Evolutionary conservation across 164 flowering plant genomes (phyloP), one percentile per base, ranked within the genome.

Genomic region (Piper longum): DNA sequence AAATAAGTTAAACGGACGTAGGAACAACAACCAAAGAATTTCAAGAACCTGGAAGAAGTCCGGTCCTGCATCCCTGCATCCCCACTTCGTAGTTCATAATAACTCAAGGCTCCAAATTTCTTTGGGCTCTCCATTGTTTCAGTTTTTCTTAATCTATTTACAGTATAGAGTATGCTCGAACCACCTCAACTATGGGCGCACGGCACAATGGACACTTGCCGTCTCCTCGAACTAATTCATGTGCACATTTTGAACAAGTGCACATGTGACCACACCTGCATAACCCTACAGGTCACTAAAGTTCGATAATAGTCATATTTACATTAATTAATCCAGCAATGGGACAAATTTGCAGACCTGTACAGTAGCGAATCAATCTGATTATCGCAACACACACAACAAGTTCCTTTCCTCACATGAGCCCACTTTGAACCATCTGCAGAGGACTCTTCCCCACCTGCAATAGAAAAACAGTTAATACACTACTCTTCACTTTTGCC

Each of bases 191-290:
- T 41, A 85, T 83, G 2, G 96, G 96, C 56, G 96, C 98, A 41
- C 75, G 78, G 70, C 98, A 92, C 87, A 92, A 77, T n/a, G 98
- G 98, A 68, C 98, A 92, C 71, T 86, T 92, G 41, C 86, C 93
- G 61, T 71, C 77, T 42, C 76, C 72, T 45, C 81, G 75, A 61
- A 89, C 79, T 82, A 92, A 74, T 67, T 81, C 81, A 56, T 79
- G 80, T 19, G 98, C 96, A 74, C 98, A 92, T 67, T 80, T 86
- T 44, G 87, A 75, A 78, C 98, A 92, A 44, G 89, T 76, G 76
- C 95, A 86, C 98, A 89, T 89, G 74, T 89, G 98, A 62, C 98
- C 98, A 72, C 98, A 92, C 79, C 98, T 92, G 87, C 62, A 76
- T 26, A 26, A 26, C 12, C 56, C 4, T 39, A 67, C 2, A 48